Percentiles rank a stretch among this genome's conserved stretches.
phyloP scores from a whole-genome alignment of 257 asterid genomes.

The Solanum rostratum region DNA sequence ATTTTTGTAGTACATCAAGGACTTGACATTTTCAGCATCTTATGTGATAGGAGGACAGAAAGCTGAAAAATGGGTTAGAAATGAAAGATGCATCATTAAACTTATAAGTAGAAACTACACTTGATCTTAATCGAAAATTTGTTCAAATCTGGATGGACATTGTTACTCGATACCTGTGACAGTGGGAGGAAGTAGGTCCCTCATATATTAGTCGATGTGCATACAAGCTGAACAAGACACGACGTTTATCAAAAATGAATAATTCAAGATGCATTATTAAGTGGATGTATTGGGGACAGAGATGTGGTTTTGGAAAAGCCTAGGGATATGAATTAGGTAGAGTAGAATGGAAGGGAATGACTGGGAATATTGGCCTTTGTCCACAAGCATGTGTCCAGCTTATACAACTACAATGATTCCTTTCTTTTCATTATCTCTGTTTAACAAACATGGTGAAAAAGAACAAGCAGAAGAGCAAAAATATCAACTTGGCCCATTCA shows the following conservation, averaged over 20 bases:
- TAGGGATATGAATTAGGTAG: slow-evolving; percentile 35
- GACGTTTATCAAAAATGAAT: not conserved
- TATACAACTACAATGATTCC: slow-evolving; percentile 10
- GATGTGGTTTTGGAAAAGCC: not conserved
- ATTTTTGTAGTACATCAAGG: not conserved
- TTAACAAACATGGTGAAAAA: slow-evolving; percentile 14
- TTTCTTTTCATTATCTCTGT: slow-evolving; percentile 20
- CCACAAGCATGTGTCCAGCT: slow-evolving; percentile 54
- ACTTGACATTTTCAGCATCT: not conserved
- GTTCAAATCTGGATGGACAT: not conserved
- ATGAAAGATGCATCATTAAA: slow-evolving; percentile 15
- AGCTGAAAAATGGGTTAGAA: not conserved
- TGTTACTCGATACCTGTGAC: not conserved
- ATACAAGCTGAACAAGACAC: not conserved
- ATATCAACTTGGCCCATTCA: slow-evolving; percentile 23
- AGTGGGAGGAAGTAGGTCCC: not conserved
- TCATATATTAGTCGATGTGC: not conserved
- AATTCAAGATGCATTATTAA: not conserved
- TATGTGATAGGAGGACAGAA: not conserved
- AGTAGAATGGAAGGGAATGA: slow-evolving; percentile 56
- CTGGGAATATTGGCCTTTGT: slow-evolving; percentile 64
- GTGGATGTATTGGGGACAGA: not conserved
- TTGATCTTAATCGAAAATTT: slow-evolving; percentile 37
- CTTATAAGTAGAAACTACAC: slow-evolving; percentile 35
- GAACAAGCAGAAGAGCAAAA: slow-evolving; percentile 43